Conservation (phyloP, 1,284 basidiomycete species). For the Sphaerobolus stellatus region DNA sequence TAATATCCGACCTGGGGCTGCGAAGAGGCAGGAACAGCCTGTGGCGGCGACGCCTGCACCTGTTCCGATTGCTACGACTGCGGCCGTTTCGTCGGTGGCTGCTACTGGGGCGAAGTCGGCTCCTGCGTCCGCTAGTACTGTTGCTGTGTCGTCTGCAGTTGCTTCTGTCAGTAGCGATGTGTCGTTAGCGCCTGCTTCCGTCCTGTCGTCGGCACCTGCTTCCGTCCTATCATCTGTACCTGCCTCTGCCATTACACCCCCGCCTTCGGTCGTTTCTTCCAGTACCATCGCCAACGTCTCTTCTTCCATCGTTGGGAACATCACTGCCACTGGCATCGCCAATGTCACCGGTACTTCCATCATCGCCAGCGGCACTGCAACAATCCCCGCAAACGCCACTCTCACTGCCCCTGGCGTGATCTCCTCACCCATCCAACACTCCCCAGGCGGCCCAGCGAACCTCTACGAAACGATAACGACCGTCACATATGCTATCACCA, state of each 20-base stretch:
- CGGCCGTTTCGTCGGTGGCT: conserved; percentile 28
- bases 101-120: not conserved
- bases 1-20: conserved; percentile 38
- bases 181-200: too few relatives aligned
- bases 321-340: not conserved
- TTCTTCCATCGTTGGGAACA: not conserved
- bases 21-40: conserved; percentile 6
- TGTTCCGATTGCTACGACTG: conserved; percentile 37
- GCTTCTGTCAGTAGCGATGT: too few relatives aligned
- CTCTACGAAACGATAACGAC: conserved; percentile 61
- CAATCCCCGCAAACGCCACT: not conserved
- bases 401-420: conserved; percentile 13
- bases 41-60: conserved; percentile 5
- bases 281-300: not conserved
- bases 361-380: conserved; percentile 18
- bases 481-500: conserved; percentile 59
- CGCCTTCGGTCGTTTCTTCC: not conserved
- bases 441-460: conserved; percentile 23
- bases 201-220: not conserved
- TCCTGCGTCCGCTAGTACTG: conserved; percentile 8
- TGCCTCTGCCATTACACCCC: not conserved
- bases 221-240: not conserved
- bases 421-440: too few relatives aligned
- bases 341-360: not conserved
- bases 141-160: conserved; percentile 30